A percentile compares a stretch with the other conserved stretches of the same genome.
These are phyloP conservation scores for Digitaria exilis DNA, from an alignment of 202 grass and related monocot species.

Conservation along the genomic window DNA sequence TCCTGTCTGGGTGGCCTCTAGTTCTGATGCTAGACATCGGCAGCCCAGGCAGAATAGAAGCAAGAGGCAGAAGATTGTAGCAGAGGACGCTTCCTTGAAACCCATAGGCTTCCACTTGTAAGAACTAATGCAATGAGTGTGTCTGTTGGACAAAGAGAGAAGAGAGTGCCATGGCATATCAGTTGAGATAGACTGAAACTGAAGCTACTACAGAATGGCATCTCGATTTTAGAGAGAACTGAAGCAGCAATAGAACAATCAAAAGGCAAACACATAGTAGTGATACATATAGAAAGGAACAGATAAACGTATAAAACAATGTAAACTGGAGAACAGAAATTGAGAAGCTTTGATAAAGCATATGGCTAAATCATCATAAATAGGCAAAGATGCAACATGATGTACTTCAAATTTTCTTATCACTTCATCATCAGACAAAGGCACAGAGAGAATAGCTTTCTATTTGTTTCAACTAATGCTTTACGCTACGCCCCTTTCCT, in stretches of 20 bases:
- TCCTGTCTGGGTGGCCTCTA: slow-evolving; percentile 51
- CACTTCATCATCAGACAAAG: not conserved
- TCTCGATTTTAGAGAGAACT: not conserved
- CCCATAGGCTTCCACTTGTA: slow-evolving; percentile 48
- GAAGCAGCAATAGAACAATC: not conserved
- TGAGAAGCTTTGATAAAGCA: not conserved
- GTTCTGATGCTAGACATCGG: slow-evolving; percentile 47
- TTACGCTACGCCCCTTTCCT: not conserved
- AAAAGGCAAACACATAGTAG: not conserved
- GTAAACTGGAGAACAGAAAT: not conserved
- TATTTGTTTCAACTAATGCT: too few relatives aligned
- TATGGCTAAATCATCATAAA: not conserved
- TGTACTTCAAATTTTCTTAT: not conserved
- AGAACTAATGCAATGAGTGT: not conserved
- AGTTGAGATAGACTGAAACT: not conserved
- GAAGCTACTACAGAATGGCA: not conserved
- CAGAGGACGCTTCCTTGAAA: slow-evolving; percentile 3
- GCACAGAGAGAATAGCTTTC: not conserved
- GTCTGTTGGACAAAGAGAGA: not conserved
- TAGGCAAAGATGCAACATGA: not conserved
- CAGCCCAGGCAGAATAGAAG: slow-evolving; percentile 44
- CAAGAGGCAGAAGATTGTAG: slow-evolving; percentile 32
- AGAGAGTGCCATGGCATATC: not conserved
- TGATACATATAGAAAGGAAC: not conserved
- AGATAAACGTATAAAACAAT: not conserved